Evolutionary conservation across 768 basidiomycete genomes (phyloP), one percentile per base, ranked within the genome.

Genomic region (Pleurotus eryngii): DNA sequence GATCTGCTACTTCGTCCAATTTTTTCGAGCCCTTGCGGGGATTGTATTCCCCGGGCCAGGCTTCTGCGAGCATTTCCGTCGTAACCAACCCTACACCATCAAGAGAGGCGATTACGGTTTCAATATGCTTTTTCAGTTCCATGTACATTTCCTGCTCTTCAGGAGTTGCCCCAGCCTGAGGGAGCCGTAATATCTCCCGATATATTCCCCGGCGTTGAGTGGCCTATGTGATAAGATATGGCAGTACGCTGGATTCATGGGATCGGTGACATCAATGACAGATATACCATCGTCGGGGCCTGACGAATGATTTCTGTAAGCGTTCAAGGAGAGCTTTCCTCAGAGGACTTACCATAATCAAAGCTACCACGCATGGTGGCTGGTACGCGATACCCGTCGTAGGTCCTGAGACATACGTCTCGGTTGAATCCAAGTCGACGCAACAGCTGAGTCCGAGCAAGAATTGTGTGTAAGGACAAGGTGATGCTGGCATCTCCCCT

Each of bases 231-330:
- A 46, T 26, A 55, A 30, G 15, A 65, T 56, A 57, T 70, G 70
- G 53, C 70, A 68, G 58, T 70, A 71, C 1, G 68, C 50, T 17
- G 70, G 65, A 26, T 64, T 57, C 30, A 60, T 47, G 0, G 68
- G 70, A 56, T 68, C 62, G 2, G 73, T 68, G 22, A 75, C 59
- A 51, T 75, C 74, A 11, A 73, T 63, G 18, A 74, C 62, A n/a
- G 72, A 70, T 4, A 74, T 66, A 0, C 73, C 72, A 46, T 72
- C 70, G 59, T 73, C 66, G 56, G 73, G 72, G 46, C 69, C 73
- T 74, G 53, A 15, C 27, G n/a, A 37, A 14, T 15, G 4, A 11
- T 9, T 12, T 30, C 22, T 11, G 5, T 35, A 7, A 7, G 5
- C 37, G 27, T 55, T 18, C 18, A 5, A 14, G 15, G 26, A 37